Conservation (phyloP, 108 stramenopile species). For the Schizochytrium sp. region DNA sequence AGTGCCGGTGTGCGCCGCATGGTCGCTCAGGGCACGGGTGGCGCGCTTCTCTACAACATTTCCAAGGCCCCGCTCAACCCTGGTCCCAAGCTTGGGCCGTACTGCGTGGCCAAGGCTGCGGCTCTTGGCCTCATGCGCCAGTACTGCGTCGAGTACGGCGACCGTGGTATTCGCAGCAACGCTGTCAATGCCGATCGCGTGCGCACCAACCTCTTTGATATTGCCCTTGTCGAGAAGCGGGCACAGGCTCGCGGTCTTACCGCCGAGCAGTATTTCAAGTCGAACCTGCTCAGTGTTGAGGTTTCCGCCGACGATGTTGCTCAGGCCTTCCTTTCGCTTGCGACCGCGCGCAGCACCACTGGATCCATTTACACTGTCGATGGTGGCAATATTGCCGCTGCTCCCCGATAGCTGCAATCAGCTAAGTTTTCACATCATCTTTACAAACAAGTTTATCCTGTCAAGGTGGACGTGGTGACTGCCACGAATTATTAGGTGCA, state of each 20-base stretch:
- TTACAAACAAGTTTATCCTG: too few species aligned
- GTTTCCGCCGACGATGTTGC: neutral
- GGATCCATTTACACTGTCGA: conserved; percentile 10
- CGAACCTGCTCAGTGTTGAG: neutral
- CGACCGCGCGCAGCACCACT: neutral
- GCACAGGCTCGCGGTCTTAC: neutral
- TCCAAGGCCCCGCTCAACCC: conserved; percentile 8
- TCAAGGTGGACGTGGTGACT: too few species aligned
- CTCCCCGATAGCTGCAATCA: neutral
- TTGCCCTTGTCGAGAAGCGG: neutral
- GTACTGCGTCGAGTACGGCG: conserved; percentile 12
- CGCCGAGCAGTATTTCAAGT: neutral
- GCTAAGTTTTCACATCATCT: too few species aligned
- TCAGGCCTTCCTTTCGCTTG: neutral
- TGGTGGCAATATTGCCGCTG: conserved; percentile 2
- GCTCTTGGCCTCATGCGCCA: conserved; percentile 13
- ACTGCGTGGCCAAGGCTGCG: conserved; percentile 14
- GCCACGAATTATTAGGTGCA: too few species aligned
- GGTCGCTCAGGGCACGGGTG: neutral
- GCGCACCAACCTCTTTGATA: conserved; percentile 1
- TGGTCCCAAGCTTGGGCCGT: conserved; percentile 14
- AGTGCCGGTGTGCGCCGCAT: conserved; percentile 7
- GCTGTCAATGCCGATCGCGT: conserved; percentile 9
- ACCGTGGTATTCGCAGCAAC: neutral
- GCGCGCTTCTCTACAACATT: conserved; percentile 4